Base-by-base conservation (phyloP, 495 filamentous ascomycete genomes). In the Trichocladium uniseriatum region DNA sequence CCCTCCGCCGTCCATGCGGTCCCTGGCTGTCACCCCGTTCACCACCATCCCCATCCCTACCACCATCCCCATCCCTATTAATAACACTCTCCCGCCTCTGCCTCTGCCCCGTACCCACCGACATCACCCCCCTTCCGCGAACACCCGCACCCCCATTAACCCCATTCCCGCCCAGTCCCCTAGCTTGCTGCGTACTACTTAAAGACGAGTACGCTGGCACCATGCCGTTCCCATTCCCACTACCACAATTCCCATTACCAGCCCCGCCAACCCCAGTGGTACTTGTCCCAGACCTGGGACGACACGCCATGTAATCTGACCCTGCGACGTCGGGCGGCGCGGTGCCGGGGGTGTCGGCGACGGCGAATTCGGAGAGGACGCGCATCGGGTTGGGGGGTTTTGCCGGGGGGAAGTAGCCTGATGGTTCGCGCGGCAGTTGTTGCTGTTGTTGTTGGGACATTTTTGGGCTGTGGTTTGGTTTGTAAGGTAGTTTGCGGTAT, bases 291-390 rank as follows among this genome's bases (percentile, higher is more conserved):
- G n/a, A n/a, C n/a, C n/a, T n/a, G n/a, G n/a, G n/a, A n/a, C n/a
- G n/a, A n/a, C n/a, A n/a, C 24, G 24, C 24, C 24, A 27, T 27
- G 24, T 27, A 27, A 27, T 27, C 24, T 31, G 38, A 54, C 31
- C 49, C 56, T 37, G 24, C 21, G 3, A 28, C 47, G 40, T 50
- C 49, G 5, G 53, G 41, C 6, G 36, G 43, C 8, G 55, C 20
- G 5, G 49, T 50, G 0, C 48, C 48, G 0, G 58, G 61, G 5
- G 55, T 52, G 47, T 59, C 51, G 57, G 62, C 49, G 18, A 62
- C 59, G 24, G 65, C 67, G 47, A 74, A 66, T 53, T 83, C 79
- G 4, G 64, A 61, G 8, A 70, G 64, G 14, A 57, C 70, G 19
- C 74, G 75, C 14, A 72, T 61, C 20, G 77, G 74, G 52, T 79